Percentiles rank a stretch among this genome's conserved stretches.
phyloP scores from a whole-genome alignment of 345 rosid species.

The Excoecaria agallocha region DNA sequence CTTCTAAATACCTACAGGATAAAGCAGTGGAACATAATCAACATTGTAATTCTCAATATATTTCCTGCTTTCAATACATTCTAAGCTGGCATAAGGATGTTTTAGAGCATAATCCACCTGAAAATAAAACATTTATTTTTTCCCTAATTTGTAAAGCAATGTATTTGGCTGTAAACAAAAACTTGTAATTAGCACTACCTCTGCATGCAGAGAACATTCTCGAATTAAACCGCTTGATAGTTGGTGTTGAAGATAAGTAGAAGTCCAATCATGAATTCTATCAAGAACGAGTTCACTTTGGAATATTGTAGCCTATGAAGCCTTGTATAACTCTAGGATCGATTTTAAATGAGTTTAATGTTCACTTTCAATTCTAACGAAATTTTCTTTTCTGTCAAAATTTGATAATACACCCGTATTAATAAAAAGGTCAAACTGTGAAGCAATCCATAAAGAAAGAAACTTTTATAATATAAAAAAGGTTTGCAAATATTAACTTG shows the following conservation, averaged over 20 bases:
- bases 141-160: background rate
- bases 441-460: background rate
- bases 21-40: conserved; percentile 1
- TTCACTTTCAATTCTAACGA: background rate
- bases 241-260: background rate
- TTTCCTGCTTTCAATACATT: conserved; percentile 12
- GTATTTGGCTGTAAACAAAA: too few species aligned
- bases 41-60: conserved; percentile 5
- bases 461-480: too few species aligned
- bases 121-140: background rate
- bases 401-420: background rate
- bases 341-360: background rate
- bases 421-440: too few species aligned
- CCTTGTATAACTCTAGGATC: conserved; percentile 12
- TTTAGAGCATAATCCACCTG: conserved; percentile 21
- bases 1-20: background rate
- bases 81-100: conserved; percentile 19
- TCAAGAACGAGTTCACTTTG: conserved; percentile 15
- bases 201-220: background rate
- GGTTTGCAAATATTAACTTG: background rate
- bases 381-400: background rate
- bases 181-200: background rate
- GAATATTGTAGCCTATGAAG: conserved; percentile 14
- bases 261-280: conserved; percentile 6
- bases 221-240: background rate